Evolutionary conservation across 257 asterid genomes (phyloP).

Genomic region (Solanum stenotomum): DNA sequence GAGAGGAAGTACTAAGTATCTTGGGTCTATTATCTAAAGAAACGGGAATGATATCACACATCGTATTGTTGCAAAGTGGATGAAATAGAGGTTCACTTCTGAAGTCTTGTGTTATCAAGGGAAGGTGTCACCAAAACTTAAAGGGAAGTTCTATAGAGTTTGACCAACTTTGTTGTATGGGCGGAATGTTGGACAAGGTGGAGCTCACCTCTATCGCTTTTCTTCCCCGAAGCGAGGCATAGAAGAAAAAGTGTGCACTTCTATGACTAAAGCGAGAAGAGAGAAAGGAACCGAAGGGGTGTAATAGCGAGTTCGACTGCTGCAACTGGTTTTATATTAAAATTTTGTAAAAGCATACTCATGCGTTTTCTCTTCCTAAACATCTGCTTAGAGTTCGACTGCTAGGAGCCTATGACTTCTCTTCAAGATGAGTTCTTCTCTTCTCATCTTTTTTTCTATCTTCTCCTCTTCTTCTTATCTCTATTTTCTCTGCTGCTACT

Average conservation of each 20-base stretch:
- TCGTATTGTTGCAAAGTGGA: neutral
- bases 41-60: neutral
- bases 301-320: neutral
- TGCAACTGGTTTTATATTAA: neutral
- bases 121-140: neutral
- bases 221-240: neutral
- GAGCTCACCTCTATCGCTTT: neutral
- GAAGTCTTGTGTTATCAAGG: neutral
- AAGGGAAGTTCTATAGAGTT: neutral
- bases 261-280: neutral
- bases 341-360: neutral
- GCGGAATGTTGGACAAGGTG: neutral
- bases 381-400: neutral
- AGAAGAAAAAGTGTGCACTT: neutral
- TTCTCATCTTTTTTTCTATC: neutral
- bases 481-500: neutral
- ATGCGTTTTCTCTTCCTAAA: neutral
- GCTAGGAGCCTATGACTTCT: neutral
- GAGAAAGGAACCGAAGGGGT: neutral
- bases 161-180: neutral
- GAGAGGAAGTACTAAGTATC: neutral
- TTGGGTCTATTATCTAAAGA: neutral
- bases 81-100: neutral
- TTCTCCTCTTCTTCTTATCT: neutral
- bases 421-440: neutral